phyloP scores from a whole-genome alignment of 768 basidiomycete species.

The Chalciporus piperatus region DNA sequence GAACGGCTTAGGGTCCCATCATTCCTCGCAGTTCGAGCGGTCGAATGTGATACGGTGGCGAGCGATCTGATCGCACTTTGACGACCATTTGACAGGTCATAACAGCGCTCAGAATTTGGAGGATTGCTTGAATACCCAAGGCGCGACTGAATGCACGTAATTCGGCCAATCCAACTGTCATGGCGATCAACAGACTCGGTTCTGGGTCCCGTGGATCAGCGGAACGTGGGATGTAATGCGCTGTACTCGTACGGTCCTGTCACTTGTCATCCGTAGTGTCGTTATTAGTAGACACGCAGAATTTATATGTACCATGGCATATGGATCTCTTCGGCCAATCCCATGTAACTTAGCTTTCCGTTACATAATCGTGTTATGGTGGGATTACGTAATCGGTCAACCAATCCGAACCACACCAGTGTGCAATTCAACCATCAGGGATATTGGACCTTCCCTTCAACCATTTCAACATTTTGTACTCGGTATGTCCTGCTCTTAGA shows the following conservation, averaged over 20 bases:
- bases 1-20: conserved; percentile 14
- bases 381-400: conserved; percentile 13
- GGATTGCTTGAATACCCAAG: conserved; percentile 13
- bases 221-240: not conserved
- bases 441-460: not conserved
- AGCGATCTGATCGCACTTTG: conserved; percentile 27
- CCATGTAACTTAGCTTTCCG: too few relatives aligned
- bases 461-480: not conserved
- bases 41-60: not conserved
- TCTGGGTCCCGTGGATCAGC: conserved; percentile 15
- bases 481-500: conserved; percentile 4
- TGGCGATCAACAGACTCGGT: conserved; percentile 17
- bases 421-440: too few relatives aligned
- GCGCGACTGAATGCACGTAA: conserved; percentile 14
- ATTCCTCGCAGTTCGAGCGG: conserved; percentile 18
- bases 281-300: conserved; percentile 1
- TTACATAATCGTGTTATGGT: conserved; percentile 10
- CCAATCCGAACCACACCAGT: not conserved
- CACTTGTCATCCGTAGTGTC: not conserved
- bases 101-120: conserved; percentile 4
- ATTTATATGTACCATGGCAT: not conserved
- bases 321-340: too few relatives aligned
- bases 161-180: conserved; percentile 18
- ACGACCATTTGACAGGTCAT: conserved; percentile 6
- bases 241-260: too few relatives aligned